Base-by-base conservation (phyloP, 2,329 filamentous ascomycete genomes). In the Celoporthe dispersa region DNA sequence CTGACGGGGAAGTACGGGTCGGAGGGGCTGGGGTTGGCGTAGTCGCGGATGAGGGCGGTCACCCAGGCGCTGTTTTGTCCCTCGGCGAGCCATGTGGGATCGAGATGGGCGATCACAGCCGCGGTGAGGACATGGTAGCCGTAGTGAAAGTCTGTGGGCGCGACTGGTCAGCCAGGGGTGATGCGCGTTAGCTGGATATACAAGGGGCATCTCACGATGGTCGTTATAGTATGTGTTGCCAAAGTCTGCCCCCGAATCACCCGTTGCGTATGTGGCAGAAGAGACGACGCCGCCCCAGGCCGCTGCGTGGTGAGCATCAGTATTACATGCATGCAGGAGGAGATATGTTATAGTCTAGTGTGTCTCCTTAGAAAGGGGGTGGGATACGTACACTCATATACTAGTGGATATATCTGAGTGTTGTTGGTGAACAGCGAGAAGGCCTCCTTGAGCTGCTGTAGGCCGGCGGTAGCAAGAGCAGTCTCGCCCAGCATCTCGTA, bases 111-210 rank as follows among this genome's bases (percentile, higher is more conserved):
- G 69, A 98, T 94, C 8, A 96, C 87, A 1, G 95, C 92, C 0
- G 93, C 94, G 0, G 94, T 85, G 69, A 97, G 92, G 73, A 98
- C 91, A 79, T 97, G 96, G 78, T 98, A 98, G 41, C 93, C 94
- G 76, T 93, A 94, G 76, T 93, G 91, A 75, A 91, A 91, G 77
- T 92, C 62, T 64, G 44, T 6, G 25, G 19, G 8, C 0, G 4
- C 7, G 16, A 19, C n/a, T 31, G 62, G 39, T 12, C 16, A 64
- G 39, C 11, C 11, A 51, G 39, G 28, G 5, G 25, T 5, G 61
- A 16, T 14, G 0, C 19, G 12, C 3, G n/a, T 28, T 0, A 25
- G 25, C 14, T 8, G 6, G 28, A 9, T 19, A 5, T 3, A 31
- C 4, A 25, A 19, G 9, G 2, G 1, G 14, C 25, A 64, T n/a